A percentile compares a stretch with the other conserved stretches of the same genome.
Conservation (phyloP, 2,329 filamentous ascomycete genomes). For the Trichoderma atrobrunneum region DNA sequence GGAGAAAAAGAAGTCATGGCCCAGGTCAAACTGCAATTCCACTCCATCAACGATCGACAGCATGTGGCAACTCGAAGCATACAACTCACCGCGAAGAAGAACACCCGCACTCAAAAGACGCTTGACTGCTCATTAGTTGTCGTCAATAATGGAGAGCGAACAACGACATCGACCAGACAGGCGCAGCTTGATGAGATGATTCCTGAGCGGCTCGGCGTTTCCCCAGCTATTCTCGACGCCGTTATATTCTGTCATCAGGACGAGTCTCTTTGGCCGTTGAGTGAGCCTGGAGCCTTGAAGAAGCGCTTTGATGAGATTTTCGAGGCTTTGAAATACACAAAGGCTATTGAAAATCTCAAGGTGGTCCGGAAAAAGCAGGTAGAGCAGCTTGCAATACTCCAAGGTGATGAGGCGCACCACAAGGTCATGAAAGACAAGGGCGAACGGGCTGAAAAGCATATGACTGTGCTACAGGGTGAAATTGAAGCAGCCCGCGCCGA, state of each 20-base stretch:
- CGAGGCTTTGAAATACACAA: slow-evolving; percentile 93
- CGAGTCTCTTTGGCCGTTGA: slow-evolving; percentile 95
- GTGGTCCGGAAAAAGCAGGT: slow-evolving; percentile 78
- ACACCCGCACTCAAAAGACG: slow-evolving; percentile 71
- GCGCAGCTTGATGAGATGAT: slow-evolving; percentile 81
- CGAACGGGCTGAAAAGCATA: slow-evolving; percentile 65
- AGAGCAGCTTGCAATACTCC: slow-evolving; percentile 68
- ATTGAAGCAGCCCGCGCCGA: slow-evolving; percentile 61
- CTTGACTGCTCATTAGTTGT: slow-evolving; percentile 77
- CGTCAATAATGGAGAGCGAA: slow-evolving; percentile 74
- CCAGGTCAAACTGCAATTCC: slow-evolving; percentile 88
- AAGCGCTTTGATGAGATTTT: slow-evolving; percentile 98
- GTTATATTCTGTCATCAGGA: slow-evolving; percentile 99
- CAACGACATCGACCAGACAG: slow-evolving; percentile 73
- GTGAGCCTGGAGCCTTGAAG: slow-evolving; percentile 79
- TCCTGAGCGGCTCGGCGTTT: slow-evolving; percentile 83
- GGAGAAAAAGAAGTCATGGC: slow-evolving; percentile 87
- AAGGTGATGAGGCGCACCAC: slow-evolving; percentile 71
- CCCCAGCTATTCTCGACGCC: slow-evolving; percentile 82
- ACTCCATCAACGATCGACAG: slow-evolving; percentile 70
- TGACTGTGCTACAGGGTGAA: slow-evolving; percentile 61
- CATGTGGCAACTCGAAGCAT: slow-evolving; percentile 83
- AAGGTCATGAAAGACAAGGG: slow-evolving; percentile 84
- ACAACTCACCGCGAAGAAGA: slow-evolving; percentile 84
- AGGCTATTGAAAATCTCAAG: slow-evolving; percentile 95